Conservation (phyloP, 179 eudicot genomes). For the Actinidia arguta region DNA sequence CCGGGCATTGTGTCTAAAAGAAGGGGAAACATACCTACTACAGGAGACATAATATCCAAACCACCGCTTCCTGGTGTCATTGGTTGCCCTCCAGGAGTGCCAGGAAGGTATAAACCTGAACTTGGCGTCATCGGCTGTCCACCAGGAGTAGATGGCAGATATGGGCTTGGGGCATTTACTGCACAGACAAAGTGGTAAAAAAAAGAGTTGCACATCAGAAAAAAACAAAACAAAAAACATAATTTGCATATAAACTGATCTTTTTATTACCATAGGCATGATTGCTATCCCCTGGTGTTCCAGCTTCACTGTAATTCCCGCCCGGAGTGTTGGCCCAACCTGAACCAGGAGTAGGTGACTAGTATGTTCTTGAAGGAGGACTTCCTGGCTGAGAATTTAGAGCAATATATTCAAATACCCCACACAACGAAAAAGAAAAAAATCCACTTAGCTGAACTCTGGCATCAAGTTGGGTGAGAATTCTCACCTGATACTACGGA, state of each 20-base stretch:
- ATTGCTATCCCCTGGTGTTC: slow-evolving; percentile 86
- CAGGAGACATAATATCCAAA: slow-evolving; percentile 97
- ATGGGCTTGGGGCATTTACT: slow-evolving; percentile 99
- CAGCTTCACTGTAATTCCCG: slow-evolving; percentile 80
- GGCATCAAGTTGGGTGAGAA: slow-evolving; percentile 1
- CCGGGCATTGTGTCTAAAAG: no score
- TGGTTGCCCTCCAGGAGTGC: slow-evolving; percentile 99
- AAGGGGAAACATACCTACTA: slow-evolving; percentile 58
- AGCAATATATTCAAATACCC: neutral
- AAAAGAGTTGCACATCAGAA: no score
- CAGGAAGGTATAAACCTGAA: slow-evolving; percentile 89
- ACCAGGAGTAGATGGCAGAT: slow-evolving; percentile 97
- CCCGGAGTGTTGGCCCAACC: slow-evolving; percentile 87
- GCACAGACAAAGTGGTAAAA: slow-evolving; percentile 23
- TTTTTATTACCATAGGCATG: slow-evolving; percentile 72
- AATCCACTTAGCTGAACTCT: neutral
- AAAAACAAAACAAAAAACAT: no score
- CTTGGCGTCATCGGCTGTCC: slow-evolving; percentile 96
- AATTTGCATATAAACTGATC: neutral
- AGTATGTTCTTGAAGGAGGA: slow-evolving; percentile 88
- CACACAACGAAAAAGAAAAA: neutral
- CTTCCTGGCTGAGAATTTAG: slow-evolving; percentile 76
- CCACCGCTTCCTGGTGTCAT: slow-evolving; percentile 99
- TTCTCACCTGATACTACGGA: slow-evolving; percentile 87
- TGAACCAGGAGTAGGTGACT: slow-evolving; percentile 98